Conservation (phyloP, 352 stramenopile genomes). For the Phytopythium vexans region DNA sequence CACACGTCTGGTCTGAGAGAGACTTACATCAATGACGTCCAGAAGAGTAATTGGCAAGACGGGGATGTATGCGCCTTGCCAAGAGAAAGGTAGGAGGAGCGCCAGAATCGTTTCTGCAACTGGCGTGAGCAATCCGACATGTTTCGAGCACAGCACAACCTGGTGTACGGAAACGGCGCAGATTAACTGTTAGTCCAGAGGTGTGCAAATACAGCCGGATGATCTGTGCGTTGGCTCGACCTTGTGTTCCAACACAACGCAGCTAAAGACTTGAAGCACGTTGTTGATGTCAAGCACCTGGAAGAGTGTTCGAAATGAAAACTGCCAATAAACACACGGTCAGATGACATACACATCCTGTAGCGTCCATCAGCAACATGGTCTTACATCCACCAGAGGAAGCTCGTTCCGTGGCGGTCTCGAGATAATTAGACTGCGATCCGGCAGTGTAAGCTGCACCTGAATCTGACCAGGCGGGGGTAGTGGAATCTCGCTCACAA, state of each 20-base stretch:
- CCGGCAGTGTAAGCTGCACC: slow-evolving; percentile 86
- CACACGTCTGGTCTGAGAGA: neutral
- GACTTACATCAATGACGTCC: slow-evolving; percentile 91
- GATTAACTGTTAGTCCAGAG: too few species aligned
- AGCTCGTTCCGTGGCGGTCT: slow-evolving; percentile 90
- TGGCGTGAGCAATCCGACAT: slow-evolving; percentile 88
- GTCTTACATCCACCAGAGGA: slow-evolving; percentile 84
- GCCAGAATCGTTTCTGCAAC: slow-evolving; percentile 89
- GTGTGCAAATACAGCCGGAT: too few species aligned
- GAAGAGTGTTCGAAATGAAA: slow-evolving; percentile 93
- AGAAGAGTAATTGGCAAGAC: slow-evolving; percentile 90
- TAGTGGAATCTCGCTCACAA: slow-evolving; percentile 94
- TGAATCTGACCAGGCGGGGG: slow-evolving; percentile 90
- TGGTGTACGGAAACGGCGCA: slow-evolving; percentile 6
- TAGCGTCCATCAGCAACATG: neutral
- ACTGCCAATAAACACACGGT: slow-evolving; percentile 31
- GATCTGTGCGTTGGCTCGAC: slow-evolving; percentile 15
- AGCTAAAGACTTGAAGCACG: slow-evolving; percentile 89
- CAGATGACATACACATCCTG: neutral
- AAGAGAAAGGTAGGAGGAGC: slow-evolving; percentile 92
- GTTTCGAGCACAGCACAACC: slow-evolving; percentile 91
- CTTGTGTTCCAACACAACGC: slow-evolving; percentile 88
- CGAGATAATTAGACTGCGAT: slow-evolving; percentile 85
- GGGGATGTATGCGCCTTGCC: slow-evolving; percentile 94
- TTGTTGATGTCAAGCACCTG: slow-evolving; percentile 90